These are phyloP conservation scores for Lipomyces chichibuensis DNA, from an alignment of 805 yeast genomes.

Conservation along the genomic window DNA sequence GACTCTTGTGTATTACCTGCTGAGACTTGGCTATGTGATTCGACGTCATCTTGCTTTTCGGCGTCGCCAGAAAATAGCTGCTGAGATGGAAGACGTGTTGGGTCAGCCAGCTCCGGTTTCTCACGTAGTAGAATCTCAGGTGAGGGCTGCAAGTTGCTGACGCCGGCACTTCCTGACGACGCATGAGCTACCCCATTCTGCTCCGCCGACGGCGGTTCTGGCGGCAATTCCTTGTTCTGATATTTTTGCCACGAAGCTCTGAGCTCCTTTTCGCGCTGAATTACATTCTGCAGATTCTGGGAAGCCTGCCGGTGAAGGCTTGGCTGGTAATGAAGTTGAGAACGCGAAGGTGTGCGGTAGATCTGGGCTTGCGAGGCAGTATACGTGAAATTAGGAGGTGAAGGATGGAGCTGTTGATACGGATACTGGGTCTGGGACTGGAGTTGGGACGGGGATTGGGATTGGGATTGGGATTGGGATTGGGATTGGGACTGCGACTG, in stretches of 20 bases:
- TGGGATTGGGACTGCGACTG: conserved; percentile 16
- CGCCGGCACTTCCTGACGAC: no score
- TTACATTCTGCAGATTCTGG: conserved; percentile 21
- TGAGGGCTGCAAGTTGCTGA: conserved; percentile 11
- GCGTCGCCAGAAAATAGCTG: conserved; percentile 4
- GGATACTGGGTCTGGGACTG: conserved; percentile 41
- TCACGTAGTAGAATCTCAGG: conserved; percentile 10
- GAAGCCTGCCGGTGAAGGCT: conserved; percentile 14
- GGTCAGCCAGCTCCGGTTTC: neutral
- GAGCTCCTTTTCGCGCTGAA: conserved; percentile 19
- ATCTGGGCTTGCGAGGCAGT: conserved; percentile 10
- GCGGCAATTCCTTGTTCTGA: conserved; percentile 32
- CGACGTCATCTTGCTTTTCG: neutral
- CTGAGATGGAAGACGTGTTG: conserved; percentile 2
- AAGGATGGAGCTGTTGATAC: conserved; percentile 7
- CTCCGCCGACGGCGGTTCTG: conserved; percentile 20
- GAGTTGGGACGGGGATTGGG: conserved; percentile 37
- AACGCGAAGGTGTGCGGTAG: conserved; percentile 17
- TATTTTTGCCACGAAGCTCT: conserved; percentile 20
- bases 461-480: conserved; percentile 43
- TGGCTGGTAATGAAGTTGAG: conserved; percentile 15
- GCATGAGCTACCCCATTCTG: neutral
- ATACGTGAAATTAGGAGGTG: neutral
- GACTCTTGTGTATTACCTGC: conserved; percentile 6
- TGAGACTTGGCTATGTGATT: neutral